phyloP scores from a whole-genome alignment of 352 stramenopile genomes.

The Pythium brachiatum region DNA sequence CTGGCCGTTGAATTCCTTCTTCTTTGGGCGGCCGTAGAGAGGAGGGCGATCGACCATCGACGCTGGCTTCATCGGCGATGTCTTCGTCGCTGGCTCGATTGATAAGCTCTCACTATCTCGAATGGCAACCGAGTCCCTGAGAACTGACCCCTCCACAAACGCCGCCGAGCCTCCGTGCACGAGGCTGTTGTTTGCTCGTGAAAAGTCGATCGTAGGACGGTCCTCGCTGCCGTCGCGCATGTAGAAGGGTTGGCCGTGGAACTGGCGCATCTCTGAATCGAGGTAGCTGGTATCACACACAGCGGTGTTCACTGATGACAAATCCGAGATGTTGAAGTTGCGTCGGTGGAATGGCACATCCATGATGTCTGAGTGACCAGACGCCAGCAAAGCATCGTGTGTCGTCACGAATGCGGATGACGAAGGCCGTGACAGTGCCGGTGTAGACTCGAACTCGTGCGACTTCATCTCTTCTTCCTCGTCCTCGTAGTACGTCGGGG shows the following conservation, averaged over 20 bases:
- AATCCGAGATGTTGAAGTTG: slow-evolving; percentile 35
- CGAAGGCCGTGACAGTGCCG: slow-evolving; percentile 40
- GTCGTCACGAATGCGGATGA: slow-evolving; percentile 39
- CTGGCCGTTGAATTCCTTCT: slow-evolving; percentile 1
- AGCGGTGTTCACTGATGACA: slow-evolving; percentile 42
- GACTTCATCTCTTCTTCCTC: slow-evolving; percentile 62
- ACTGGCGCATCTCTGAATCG: slow-evolving; percentile 69
- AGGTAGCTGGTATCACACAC: slow-evolving; percentile 59
- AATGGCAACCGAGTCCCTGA: not conserved
- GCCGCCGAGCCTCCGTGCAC: not conserved
- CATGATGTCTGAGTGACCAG: slow-evolving; percentile 30
- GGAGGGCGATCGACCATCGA: slow-evolving; percentile 13
- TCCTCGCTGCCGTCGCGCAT: slow-evolving; percentile 17
- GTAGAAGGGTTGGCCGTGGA: slow-evolving; percentile 52
- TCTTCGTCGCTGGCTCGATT: slow-evolving; percentile 1
- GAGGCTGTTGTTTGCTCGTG: not conserved
- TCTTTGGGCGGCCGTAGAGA: slow-evolving; percentile 21
- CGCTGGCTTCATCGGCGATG: slow-evolving; percentile 17
- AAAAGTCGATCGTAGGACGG: slow-evolving; percentile 20
- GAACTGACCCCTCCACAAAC: not conserved
- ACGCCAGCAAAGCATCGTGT: slow-evolving; percentile 25
- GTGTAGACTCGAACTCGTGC: slow-evolving; percentile 42
- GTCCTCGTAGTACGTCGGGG: slow-evolving; percentile 22
- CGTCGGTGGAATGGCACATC: slow-evolving; percentile 34
- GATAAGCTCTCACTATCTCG: not conserved